Percentiles rank a stretch among this genome's conserved stretches.
phyloP scores from a whole-genome alignment of 2,329 filamentous ascomycete species.

The Septoria petroselini region DNA sequence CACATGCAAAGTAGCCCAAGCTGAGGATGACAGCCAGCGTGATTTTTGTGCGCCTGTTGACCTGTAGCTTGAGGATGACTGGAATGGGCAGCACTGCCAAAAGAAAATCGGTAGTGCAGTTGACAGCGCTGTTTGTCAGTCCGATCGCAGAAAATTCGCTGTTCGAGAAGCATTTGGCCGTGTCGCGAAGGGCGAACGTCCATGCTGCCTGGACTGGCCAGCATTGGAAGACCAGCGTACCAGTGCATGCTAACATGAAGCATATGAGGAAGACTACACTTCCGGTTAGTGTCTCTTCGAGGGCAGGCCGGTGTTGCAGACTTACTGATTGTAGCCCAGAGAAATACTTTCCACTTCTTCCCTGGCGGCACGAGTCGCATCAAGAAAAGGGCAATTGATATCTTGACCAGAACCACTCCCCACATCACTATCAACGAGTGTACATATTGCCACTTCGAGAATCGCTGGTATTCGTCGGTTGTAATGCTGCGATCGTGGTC shows the following conservation, averaged over 20 bases:
- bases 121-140: slow-evolving; percentile 47
- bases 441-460: slow-evolving; percentile 46
- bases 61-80: slow-evolving; percentile 44
- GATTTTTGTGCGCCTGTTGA: slow-evolving; percentile 45
- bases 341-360: slow-evolving; percentile 42
- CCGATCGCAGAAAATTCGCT: slow-evolving; percentile 45
- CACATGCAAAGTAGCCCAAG: slow-evolving; percentile 44
- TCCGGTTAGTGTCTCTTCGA: slow-evolving; percentile 19
- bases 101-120: slow-evolving; percentile 42
- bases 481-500: slow-evolving; percentile 14
- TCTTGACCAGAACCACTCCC: slow-evolving; percentile 47
- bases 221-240: slow-evolving; percentile 51
- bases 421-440: slow-evolving; percentile 50
- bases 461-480: slow-evolving; percentile 35
- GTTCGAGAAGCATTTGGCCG: slow-evolving; percentile 46
- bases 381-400: slow-evolving; percentile 49
- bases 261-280: slow-evolving; percentile 42
- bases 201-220: slow-evolving; percentile 47
- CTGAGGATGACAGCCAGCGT: slow-evolving; percentile 40
- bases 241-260: slow-evolving; percentile 44
- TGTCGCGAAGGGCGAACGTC: slow-evolving; percentile 39
- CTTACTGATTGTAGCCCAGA: slow-evolving; percentile 46
- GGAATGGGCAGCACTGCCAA: slow-evolving; percentile 46
- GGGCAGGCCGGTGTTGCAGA: background rate
- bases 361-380: slow-evolving; percentile 44